phyloP scores from a whole-genome alignment of 2,329 filamentous ascomycete genomes.

The Parafenestella ontariensis region DNA sequence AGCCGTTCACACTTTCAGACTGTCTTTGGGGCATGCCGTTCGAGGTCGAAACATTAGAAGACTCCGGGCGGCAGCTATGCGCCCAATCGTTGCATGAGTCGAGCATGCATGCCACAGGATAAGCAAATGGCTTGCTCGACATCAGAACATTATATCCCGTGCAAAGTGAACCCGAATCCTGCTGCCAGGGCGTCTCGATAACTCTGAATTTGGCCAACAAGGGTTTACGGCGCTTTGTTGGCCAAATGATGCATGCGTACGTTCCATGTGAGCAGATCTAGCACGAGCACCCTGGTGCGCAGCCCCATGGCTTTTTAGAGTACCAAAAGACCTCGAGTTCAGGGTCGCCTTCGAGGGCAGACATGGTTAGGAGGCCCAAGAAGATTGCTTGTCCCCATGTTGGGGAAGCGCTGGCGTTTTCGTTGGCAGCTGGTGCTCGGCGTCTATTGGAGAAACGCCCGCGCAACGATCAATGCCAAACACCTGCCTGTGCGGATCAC shows the following conservation, averaged over 20 bases:
- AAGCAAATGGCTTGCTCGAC: constrained; percentile 28
- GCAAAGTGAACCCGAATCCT: constrained; percentile 21
- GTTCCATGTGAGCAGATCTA: constrained; percentile 27
- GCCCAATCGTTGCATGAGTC: constrained; percentile 34
- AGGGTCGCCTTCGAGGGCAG: constrained; percentile 9
- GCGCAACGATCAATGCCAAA: constrained; percentile 43
- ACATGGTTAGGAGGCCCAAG: constrained; percentile 25
- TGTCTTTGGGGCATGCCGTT: constrained; percentile 33
- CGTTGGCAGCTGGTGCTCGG: constrained; percentile 41
- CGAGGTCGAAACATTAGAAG: constrained; percentile 40
- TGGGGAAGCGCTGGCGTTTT: constrained; percentile 41
- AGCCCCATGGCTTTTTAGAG: constrained; percentile 11
- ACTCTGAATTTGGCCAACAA: constrained; percentile 32
- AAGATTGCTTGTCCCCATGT: constrained; percentile 18
- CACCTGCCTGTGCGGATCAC: constrained; percentile 19
- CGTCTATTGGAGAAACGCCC: constrained; percentile 44
- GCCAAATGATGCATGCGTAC: constrained; percentile 26
- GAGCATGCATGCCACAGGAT: constrained; percentile 37
- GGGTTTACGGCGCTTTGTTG: constrained; percentile 34
- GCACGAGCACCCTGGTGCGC: constrained; percentile 39
- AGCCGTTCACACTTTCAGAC: constrained; percentile 10
- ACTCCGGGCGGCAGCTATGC: constrained; percentile 39
- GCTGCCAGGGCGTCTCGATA: constrained; percentile 33
- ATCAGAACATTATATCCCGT: constrained; percentile 19
- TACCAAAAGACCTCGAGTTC: constrained; percentile 9